Conservation (phyloP, 805 yeast genomes). For the Candida coquimbonensis region DNA sequence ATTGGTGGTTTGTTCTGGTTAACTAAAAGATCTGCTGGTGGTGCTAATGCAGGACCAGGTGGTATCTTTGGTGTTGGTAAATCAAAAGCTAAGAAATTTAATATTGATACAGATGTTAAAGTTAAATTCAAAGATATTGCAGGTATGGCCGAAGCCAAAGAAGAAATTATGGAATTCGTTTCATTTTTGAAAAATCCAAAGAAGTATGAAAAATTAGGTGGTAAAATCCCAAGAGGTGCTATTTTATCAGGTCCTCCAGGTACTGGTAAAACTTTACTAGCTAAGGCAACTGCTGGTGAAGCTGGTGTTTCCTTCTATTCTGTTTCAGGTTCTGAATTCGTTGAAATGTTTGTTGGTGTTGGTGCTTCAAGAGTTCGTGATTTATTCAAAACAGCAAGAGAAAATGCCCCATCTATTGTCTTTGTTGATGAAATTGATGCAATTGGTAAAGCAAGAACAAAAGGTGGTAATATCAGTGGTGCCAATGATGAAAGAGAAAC, state of each 20-base stretch:
- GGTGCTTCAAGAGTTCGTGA: conserved; percentile 99
- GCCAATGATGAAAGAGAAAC: conserved; percentile 97
- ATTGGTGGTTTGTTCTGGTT: conserved; percentile 86
- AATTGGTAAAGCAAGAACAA: conserved; percentile 89
- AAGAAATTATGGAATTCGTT: conserved; percentile 97
- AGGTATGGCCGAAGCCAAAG: conserved; percentile 95
- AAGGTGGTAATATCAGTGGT: conserved; percentile 56
- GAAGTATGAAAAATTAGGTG: conserved; percentile 89
- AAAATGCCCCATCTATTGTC: conserved; percentile 91
- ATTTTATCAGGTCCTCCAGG: conserved; percentile 98
- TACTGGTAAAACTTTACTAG: conserved; percentile 95
- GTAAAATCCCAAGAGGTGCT: conserved; percentile 97
- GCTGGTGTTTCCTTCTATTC: conserved; percentile 96
- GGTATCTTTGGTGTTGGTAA: conserved; percentile 89
- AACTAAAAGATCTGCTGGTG: conserved; percentile 51
- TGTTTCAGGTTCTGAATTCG: conserved; percentile 96
- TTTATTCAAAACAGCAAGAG: conserved; percentile 84
- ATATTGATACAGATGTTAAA: conserved; percentile 85
- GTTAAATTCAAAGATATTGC: conserved; percentile 92
- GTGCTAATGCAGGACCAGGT: conserved; percentile 44
- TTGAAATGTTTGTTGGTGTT: conserved; percentile 98
- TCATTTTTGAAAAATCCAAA: conserved; percentile 84
- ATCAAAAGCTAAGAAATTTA: conserved; percentile 84
- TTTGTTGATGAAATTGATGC: conserved; percentile 99
- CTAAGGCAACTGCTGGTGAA: conserved; percentile 99